phyloP scores from a whole-genome alignment of 2,329 filamentous ascomycete species.

The Thielaviopsis ethacetica region DNA sequence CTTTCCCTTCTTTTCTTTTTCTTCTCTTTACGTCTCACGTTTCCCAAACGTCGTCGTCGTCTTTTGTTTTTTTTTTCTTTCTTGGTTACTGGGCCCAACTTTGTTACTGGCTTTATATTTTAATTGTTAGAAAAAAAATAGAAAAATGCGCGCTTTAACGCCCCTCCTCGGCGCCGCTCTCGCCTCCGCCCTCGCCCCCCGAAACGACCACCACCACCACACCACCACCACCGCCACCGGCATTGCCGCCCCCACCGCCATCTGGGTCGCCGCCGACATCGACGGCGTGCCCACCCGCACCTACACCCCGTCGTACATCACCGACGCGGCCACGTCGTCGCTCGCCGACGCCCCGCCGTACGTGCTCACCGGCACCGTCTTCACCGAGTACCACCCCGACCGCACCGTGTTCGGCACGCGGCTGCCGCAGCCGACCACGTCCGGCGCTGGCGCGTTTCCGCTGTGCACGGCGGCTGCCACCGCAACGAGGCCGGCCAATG shows the following conservation, averaged over 20 bases:
- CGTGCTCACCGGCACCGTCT: conserved; percentile 30
- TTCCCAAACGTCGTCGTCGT: not conserved
- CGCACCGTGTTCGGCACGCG: conserved; percentile 28
- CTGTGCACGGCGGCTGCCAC: conserved; percentile 29
- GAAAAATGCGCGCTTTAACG: conserved; percentile 3
- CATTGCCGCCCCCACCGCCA: conserved; percentile 22
- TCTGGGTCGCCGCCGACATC: conserved; percentile 36
- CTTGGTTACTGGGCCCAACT: no score
- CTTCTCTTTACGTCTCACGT: not conserved
- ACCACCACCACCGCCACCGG: not conserved
- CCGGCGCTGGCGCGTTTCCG: conserved; percentile 30
- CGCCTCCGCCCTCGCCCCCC: not conserved
- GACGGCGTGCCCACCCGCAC: conserved; percentile 29
- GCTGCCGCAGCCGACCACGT: conserved; percentile 26
- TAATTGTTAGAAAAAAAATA: no score
- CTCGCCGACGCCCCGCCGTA: conserved; percentile 25
- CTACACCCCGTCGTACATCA: conserved; percentile 31
- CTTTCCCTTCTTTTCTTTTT: not conserved
- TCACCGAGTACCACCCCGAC: conserved; percentile 22
- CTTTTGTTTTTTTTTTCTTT: not conserved
- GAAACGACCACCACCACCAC: not conserved
- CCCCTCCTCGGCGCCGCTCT: conserved; percentile 6
- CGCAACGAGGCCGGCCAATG: conserved; percentile 21
- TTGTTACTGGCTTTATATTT: no score
- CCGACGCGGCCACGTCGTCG: conserved; percentile 25